Conservation (phyloP, 305 asterid species). For the Fraxinus dipetala region DNA sequence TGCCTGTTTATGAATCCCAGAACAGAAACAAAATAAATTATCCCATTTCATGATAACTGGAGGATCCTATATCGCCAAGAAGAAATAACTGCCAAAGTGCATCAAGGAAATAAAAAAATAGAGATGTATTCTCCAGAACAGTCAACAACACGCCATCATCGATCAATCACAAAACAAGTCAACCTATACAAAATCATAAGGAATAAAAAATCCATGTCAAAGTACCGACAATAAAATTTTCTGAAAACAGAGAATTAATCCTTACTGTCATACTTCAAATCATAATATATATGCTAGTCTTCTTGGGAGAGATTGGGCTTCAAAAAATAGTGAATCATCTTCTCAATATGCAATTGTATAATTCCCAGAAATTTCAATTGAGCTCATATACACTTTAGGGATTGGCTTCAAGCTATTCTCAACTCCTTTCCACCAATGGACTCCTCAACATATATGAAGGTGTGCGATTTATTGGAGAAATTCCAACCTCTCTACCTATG, state of each 20-base stretch:
- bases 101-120: background rate
- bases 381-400: background rate
- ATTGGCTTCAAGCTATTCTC: background rate
- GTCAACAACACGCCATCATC: background rate
- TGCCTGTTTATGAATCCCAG: conserved; percentile 15
- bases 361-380: background rate
- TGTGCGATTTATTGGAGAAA: background rate
- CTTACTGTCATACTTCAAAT: background rate
- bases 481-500: background rate
- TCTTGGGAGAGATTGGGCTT: background rate
- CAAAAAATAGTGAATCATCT: background rate
- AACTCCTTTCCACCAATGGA: background rate
- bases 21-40: background rate
- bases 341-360: background rate
- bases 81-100: background rate
- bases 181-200: background rate
- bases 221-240: background rate
- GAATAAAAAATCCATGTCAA: background rate
- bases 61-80: background rate
- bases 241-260: background rate
- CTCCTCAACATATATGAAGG: background rate
- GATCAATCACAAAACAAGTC: background rate
- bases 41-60: background rate
- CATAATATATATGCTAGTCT: background rate
- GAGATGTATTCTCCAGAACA: background rate